Evolutionary conservation across 768 basidiomycete species (phyloP).

Genomic region (Kwoniella dendrophila): DNA sequence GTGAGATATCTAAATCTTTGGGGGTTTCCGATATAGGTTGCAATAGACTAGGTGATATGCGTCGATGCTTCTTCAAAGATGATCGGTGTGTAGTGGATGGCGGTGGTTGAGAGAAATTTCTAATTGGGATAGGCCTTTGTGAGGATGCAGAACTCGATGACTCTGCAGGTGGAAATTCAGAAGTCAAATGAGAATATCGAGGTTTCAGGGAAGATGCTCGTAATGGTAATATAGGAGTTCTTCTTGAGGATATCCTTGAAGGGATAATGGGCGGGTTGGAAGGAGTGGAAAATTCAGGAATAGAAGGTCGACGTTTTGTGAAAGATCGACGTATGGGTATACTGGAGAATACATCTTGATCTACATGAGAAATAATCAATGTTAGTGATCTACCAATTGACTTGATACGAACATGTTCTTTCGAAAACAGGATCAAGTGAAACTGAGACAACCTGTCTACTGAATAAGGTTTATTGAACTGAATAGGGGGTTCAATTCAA

Average conservation of each 20-base stretch:
- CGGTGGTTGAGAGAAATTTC: constrained; percentile 14
- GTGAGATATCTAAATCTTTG: constrained; percentile 13
- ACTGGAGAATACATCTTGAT: constrained; percentile 7
- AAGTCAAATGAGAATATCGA: not conserved
- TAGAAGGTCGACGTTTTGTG: constrained; percentile 3
- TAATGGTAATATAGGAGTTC: not conserved
- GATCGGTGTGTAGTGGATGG: not conserved
- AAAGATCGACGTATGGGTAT: constrained; percentile 12
- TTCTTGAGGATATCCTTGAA: not conserved
- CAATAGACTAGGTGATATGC: constrained; percentile 11
- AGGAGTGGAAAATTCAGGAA: not conserved
- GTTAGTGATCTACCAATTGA: not conserved
- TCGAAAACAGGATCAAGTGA: not conserved
- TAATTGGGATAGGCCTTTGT: constrained; percentile 8
- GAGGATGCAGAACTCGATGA: not conserved
- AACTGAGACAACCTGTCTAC: not conserved
- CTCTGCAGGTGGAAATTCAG: not conserved
- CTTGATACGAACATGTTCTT: not conserved
- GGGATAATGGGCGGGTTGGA: not conserved
- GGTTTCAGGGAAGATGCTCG: constrained; percentile 9
- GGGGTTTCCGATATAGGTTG: constrained; percentile 19
- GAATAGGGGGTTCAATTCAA: not conserved
- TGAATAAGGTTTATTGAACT: not conserved
- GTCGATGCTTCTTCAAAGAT: constrained; percentile 5
- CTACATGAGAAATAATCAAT: not conserved